Evolutionary conservation across 768 basidiomycete species (phyloP).

Genomic region (Podaxis sp.): DNA sequence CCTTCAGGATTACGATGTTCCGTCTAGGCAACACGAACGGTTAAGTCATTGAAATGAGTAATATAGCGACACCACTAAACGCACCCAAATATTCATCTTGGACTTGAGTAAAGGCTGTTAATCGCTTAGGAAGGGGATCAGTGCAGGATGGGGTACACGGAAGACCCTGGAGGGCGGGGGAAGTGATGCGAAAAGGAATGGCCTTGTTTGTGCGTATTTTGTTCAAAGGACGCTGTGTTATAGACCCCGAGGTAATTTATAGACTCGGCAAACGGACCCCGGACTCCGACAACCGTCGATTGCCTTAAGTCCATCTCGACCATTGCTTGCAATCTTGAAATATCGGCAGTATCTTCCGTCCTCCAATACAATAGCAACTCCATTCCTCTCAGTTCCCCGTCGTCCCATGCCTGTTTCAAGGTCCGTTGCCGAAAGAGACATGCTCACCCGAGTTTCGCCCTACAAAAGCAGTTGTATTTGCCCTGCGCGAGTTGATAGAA

Average conservation of each 20-base stretch:
- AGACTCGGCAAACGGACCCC: no score
- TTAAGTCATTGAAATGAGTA: not conserved
- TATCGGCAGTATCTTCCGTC: no score
- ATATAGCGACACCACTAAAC: slow-evolving; percentile 14
- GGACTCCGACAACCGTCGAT: not conserved
- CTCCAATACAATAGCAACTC: no score
- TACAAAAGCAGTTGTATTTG: not conserved
- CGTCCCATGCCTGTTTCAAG: no score
- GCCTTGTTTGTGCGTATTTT: slow-evolving; percentile 20
- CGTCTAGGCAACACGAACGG: slow-evolving; percentile 48
- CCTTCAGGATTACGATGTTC: slow-evolving; percentile 95
- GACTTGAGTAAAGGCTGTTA: slow-evolving; percentile 6
- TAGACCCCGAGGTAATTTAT: not conserved
- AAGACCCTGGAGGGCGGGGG: not conserved
- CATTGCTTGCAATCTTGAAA: no score
- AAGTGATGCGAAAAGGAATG: not conserved
- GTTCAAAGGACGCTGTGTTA: not conserved
- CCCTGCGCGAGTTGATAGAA: not conserved
- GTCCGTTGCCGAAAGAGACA: not conserved
- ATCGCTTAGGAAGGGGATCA: not conserved
- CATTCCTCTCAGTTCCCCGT: no score
- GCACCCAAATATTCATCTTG: slow-evolving; percentile 36
- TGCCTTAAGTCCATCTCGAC: not conserved
- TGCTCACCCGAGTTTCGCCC: not conserved
- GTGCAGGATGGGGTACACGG: not conserved